A percentile compares a stretch with the other conserved stretches of the same genome.
Evolutionary conservation across 176 grass and related monocot genomes (phyloP).

Genomic region (Bonia amplexicaulis): DNA sequence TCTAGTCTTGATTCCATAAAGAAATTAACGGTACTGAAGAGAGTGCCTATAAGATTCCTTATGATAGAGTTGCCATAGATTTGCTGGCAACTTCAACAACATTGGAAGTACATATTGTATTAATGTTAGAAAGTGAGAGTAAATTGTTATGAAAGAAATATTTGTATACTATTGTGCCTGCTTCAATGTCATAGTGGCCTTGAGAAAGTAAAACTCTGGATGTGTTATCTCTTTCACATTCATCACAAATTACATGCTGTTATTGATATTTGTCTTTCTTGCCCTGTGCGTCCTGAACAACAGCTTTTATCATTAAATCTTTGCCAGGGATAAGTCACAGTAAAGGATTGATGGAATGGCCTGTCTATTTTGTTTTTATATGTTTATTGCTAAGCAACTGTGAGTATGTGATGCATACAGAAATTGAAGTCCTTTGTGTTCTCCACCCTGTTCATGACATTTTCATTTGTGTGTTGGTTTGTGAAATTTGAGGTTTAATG

Average conservation of each 20-base stretch:
- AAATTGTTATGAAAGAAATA: neutral
- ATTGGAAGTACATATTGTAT: neutral
- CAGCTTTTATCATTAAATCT: neutral
- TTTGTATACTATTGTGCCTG: neutral
- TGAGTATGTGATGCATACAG: neutral
- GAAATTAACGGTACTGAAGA: neutral
- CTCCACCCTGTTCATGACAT: neutral
- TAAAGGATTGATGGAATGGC: neutral
- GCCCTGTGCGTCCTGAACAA: neutral
- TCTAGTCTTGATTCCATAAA: neutral
- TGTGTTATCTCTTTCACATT: neutral
- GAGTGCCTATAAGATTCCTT: neutral
- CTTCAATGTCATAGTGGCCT: neutral
- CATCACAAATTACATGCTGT: constrained; percentile 3
- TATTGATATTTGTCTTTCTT: neutral
- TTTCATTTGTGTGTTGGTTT: neutral
- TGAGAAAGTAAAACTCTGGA: neutral
- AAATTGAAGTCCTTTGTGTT: neutral
- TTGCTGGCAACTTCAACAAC: neutral
- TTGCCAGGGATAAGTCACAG: neutral
- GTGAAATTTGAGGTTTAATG: neutral
- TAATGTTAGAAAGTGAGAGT: neutral
- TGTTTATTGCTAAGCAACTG: neutral
- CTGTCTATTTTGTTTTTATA: neutral
- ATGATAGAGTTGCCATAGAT: neutral